Base-by-base conservation (phyloP, 345 rosid species). In the Durio zibethinus region DNA sequence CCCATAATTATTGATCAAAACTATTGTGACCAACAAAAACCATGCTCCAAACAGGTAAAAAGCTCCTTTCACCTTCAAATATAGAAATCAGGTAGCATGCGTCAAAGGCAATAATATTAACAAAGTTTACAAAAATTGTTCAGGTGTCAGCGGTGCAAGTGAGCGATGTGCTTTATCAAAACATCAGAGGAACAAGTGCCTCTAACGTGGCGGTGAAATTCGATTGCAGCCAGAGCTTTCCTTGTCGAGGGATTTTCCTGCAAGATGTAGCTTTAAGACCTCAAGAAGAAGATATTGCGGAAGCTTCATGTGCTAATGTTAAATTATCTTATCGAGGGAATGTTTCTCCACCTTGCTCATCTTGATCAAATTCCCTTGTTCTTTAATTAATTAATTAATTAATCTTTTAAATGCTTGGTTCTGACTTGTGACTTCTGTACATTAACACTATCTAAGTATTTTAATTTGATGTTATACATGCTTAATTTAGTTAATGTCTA, bases 1-100 rank as follows among this genome's bases (percentile, higher is more conserved):
- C 99, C 99, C 10, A 93, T 93, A 47, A 90, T 95, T 75, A 87
- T 95, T 27, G 83, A 95, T 80, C 97, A 95, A 67, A 80, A 91
- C 79, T 95, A 95, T 29, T 95, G 99, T 66, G 99, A 95, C 73
- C 85, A 83, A 56, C 42, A 59, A 33, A 57, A 48, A 27, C 73
- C 90, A 53, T 95, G 98, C 80, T 38, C 61, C n/a, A 76, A 86
- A 61, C 86, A 94, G 97, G 98, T 94, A 84, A 48, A 71, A 48
- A 1, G 1, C n/a, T 4, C 40, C 43, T 12, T 11, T 40, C 29
- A 12, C 11, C 31, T 0, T 64, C 11, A 40, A 12, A 27, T 9
- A 23, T 3, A 27, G n/a, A n/a, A n/a, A n/a, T n/a, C n/a, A n/a
- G n/a, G n/a, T n/a, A n/a, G n/a, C n/a, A n/a, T n/a, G n/a, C n/a